Evolutionary conservation across 441 rosid genomes (phyloP).

Genomic region (Pelargonium citronellum): DNA sequence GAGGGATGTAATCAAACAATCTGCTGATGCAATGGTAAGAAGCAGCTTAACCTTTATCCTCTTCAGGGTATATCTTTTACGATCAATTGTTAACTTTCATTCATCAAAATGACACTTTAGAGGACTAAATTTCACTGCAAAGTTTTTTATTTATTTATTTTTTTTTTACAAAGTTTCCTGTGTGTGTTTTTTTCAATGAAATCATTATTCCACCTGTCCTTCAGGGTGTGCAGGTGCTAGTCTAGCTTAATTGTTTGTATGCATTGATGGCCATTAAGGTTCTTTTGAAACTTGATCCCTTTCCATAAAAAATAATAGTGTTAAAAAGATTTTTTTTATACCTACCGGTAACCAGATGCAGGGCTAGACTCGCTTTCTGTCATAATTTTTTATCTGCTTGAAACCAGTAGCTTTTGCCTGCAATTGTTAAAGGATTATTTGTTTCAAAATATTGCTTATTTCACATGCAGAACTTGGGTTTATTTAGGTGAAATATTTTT

Average conservation of each 20-base stretch:
- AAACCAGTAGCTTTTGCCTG: neutral
- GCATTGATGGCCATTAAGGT: neutral
- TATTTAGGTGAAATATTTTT: too few relatives aligned
- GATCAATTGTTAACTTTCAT: neutral
- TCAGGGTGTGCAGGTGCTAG: too few relatives aligned
- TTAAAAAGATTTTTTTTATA: neutral
- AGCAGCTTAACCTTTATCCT: slow-evolving; percentile 15
- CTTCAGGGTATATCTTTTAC: neutral
- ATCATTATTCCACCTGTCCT: too few relatives aligned
- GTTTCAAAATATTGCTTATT: too few relatives aligned
- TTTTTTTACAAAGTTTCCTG: too few relatives aligned
- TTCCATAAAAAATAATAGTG: neutral
- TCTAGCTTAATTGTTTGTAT: neutral
- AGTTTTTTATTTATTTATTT: too few relatives aligned
- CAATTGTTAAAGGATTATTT: neutral
- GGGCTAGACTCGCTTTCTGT: neutral
- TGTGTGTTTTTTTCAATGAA: too few relatives aligned
- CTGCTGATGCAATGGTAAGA: slow-evolving; percentile 50
- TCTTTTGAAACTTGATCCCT: neutral
- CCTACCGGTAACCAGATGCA: neutral
- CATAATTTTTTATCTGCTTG: neutral
- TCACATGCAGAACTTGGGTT: too few relatives aligned
- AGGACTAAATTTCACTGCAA: neutral
- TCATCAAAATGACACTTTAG: too few relatives aligned
- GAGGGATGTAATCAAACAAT: slow-evolving; percentile 59